phyloP scores from a whole-genome alignment of 192 early-diverging fungal species.

The Glomus cerebriforme region DNA sequence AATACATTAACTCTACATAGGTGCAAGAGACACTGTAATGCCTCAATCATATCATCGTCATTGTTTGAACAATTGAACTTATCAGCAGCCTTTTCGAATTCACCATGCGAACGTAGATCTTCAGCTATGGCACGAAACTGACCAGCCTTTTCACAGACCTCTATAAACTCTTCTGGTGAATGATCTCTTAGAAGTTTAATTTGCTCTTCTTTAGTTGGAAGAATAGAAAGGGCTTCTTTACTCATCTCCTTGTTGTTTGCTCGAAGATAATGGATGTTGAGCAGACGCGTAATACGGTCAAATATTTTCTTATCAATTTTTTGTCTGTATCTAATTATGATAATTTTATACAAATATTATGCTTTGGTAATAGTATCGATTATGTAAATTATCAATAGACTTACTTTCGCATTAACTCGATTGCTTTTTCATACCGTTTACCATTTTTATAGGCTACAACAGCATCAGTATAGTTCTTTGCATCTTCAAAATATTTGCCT shows the following conservation, averaged over 20 bases:
- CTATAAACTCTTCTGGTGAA: constrained; percentile 7
- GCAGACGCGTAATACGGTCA: background rate
- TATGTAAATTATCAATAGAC: background rate
- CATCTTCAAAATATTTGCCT: constrained; percentile 4
- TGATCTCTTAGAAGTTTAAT: constrained; percentile 7
- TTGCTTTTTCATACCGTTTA: background rate
- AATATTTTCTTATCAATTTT: constrained; percentile 18
- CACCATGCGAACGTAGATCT: background rate
- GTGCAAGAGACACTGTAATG: background rate
- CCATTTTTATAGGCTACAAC: constrained; percentile 21
- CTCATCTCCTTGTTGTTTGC: constrained; percentile 8
- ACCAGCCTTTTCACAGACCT: constrained; percentile 1
- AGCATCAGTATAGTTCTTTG: constrained; percentile 22
- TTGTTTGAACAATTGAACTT: background rate
- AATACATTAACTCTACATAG: constrained; percentile 9
- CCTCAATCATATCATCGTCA: background rate
- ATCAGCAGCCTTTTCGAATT: constrained; percentile 17
- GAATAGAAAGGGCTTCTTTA: background rate
- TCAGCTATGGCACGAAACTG: background rate
- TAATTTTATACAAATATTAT: too few relatives aligned
- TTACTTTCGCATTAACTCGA: constrained; percentile 28
- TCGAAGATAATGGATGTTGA: background rate
- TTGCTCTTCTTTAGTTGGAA: constrained; percentile 21
- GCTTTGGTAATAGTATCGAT: background rate
- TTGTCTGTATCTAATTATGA: constrained; percentile 5